These are phyloP conservation scores for Fonsecaea erecta DNA, from an alignment of 2,329 filamentous ascomycete genomes.

Conservation along the genomic window DNA sequence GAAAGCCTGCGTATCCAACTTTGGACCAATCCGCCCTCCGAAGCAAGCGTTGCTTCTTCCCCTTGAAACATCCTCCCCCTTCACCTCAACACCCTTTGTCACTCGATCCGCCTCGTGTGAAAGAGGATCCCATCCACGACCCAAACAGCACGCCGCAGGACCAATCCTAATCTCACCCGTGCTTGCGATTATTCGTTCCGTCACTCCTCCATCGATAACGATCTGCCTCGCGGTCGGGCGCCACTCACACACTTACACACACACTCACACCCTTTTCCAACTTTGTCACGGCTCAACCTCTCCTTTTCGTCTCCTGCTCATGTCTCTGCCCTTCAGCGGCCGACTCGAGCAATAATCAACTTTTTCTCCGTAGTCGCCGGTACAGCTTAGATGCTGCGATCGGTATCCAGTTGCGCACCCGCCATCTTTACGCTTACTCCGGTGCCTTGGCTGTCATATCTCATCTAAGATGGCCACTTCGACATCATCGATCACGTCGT, in stretches of 20 bases:
- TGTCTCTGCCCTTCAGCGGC: constrained; percentile 8
- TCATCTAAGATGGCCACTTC: constrained; percentile 29
- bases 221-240: neutral
- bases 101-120: constrained; percentile 6
- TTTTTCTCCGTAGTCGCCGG: neutral
- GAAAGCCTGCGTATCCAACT: neutral
- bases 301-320: constrained; percentile 6
- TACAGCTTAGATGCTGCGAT: constrained; percentile 18
- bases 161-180: constrained; percentile 19
- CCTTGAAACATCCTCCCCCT: constrained; percentile 23
- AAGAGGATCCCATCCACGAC: constrained; percentile 8
- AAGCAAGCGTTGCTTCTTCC: constrained; percentile 9
- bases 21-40: neutral
- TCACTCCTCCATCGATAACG: constrained; percentile 1
- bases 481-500: constrained; percentile 25
- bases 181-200: constrained; percentile 1
- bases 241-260: constrained; percentile 8
- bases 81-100: constrained; percentile 5
- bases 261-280: neutral
- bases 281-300: neutral
- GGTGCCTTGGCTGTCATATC: constrained; percentile 9
- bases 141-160: constrained; percentile 8
- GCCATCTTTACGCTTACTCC: constrained; percentile 15
- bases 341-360: constrained; percentile 5
- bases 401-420: constrained; percentile 9